A percentile compares a stretch with the other conserved stretches of the same genome.
phyloP scores from a whole-genome alignment of 164 flowering plant genomes.

The Annona squamosa region DNA sequence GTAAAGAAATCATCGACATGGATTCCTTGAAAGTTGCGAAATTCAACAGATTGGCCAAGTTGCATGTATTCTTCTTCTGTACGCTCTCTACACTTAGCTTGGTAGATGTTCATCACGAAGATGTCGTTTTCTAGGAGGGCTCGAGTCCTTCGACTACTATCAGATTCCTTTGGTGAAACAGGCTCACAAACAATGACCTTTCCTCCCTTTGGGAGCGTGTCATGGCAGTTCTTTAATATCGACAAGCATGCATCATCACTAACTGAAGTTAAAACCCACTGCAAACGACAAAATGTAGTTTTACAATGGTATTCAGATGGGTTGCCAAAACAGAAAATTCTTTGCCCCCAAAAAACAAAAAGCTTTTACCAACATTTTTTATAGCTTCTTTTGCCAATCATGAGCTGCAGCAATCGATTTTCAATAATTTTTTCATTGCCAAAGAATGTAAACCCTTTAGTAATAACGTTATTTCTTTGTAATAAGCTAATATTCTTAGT shows the following conservation, averaged over 20 bases:
- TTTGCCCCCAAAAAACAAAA: too few species aligned
- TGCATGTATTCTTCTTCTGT: constrained; percentile 54
- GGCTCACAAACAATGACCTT: constrained; percentile 78
- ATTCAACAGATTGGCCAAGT: constrained; percentile 50
- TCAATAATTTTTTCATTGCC: too few species aligned
- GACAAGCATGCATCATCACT: constrained; percentile 59
- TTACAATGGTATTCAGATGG: too few species aligned
- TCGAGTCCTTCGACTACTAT: constrained; percentile 55
- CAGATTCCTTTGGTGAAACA: constrained; percentile 45
- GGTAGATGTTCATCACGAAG: constrained; percentile 67
- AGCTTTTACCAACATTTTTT: too few species aligned
- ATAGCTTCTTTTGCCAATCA: too few species aligned
- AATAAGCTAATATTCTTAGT: too few species aligned
- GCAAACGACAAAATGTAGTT: constrained; percentile 1
- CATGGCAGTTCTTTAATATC: constrained; percentile 58
- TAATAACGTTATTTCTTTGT: too few species aligned
- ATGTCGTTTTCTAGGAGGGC: constrained; percentile 64
- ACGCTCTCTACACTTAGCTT: constrained; percentile 58
- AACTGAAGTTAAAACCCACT: constrained; percentile 78
- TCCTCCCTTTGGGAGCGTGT: constrained; percentile 59
- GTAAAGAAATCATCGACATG: constrained; percentile 53
- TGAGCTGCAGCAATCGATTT: too few species aligned
- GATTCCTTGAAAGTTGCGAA: constrained; percentile 38
- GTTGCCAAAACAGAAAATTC: too few species aligned
- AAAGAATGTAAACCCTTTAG: too few species aligned